These are phyloP conservation scores for Wickerhamomyces silvicola DNA, from an alignment of 805 yeast species.

Conservation along the genomic window DNA sequence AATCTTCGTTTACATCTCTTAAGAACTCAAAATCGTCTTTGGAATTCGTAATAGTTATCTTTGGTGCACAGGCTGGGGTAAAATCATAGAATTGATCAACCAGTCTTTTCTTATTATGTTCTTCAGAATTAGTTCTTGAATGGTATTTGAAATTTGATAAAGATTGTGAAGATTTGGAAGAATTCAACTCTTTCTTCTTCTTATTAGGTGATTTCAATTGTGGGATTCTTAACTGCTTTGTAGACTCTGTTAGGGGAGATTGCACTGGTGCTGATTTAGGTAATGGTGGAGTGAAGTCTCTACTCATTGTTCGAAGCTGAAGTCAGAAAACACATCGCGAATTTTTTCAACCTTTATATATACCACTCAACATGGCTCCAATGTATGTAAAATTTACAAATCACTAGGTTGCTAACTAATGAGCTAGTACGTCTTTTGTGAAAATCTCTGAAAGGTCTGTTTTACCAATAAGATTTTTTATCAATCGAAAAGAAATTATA, in stretches of 20 bases:
- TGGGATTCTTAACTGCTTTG: conserved; percentile 12
- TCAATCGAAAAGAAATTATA: conserved; percentile 11
- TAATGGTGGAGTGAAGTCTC: conserved; percentile 4
- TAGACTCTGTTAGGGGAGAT: conserved; percentile 10
- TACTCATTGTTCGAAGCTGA: neutral
- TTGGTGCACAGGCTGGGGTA: conserved; percentile 2
- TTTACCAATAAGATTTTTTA: conserved; percentile 13
- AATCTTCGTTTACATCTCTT: neutral
- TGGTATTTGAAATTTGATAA: neutral
- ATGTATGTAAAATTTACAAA: conserved; percentile 7
- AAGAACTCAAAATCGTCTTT: conserved; percentile 3
- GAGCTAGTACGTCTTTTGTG: conserved; percentile 12
- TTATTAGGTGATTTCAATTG: conserved; percentile 4
- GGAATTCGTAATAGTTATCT: conserved; percentile 5
- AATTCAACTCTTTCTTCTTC: neutral
- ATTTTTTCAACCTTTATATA: neutral
- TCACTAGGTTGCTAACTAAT: neutral
- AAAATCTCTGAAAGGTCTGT: conserved; percentile 6
- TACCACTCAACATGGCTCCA: conserved; percentile 8
- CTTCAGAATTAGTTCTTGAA: too few species aligned
- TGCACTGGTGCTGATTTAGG: conserved; percentile 15
- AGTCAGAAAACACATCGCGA: too few species aligned
- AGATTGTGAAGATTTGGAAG: neutral
- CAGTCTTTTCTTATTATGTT: conserved; percentile 6
- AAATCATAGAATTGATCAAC: conserved; percentile 18